These are phyloP conservation scores for Neofusicoccum kwambonambiense DNA, from an alignment of 2,329 filamentous ascomycete genomes.

Conservation along the genomic window DNA sequence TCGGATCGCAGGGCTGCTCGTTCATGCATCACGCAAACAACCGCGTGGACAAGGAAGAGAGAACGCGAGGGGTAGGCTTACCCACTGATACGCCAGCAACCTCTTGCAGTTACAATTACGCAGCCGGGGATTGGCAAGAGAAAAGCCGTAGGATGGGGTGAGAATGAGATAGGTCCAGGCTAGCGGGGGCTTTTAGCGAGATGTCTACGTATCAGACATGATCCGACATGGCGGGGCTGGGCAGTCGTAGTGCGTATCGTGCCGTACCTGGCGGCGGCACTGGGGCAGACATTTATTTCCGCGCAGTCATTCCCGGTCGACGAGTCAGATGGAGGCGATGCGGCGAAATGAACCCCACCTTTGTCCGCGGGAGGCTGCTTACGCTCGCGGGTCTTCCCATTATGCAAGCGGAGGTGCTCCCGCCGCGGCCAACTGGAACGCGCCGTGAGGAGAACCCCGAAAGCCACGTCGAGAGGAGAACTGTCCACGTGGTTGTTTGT, in stretches of 20 bases:
- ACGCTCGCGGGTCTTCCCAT: not conserved
- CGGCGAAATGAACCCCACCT: constrained; percentile 2
- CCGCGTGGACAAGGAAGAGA: not conserved
- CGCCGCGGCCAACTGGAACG: not conserved
- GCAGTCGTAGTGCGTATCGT: not conserved
- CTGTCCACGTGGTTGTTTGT: not conserved
- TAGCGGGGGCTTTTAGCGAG: not conserved
- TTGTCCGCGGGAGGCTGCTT: not conserved
- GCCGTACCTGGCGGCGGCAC: not conserved
- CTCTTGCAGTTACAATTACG: not conserved
- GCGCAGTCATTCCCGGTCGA: not conserved
- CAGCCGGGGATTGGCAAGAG: not conserved
- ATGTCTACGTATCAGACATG: not conserved
- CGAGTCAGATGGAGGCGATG: not conserved
- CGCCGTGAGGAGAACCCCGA: not conserved
- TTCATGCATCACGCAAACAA: not conserved
- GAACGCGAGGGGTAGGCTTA: not conserved
- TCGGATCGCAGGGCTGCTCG: not conserved
- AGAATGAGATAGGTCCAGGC: not conserved
- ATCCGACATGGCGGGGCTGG: not conserved
- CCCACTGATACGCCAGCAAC: not conserved
- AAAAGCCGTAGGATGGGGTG: not conserved
- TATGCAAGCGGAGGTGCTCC: not conserved
- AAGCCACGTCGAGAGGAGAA: too few relatives aligned
- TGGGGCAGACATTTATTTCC: not conserved